A percentile compares a stretch with the other conserved stretches of the same genome.
phyloP scores from a whole-genome alignment of 139 green algal genomes.

The Chlorella sp. region DNA sequence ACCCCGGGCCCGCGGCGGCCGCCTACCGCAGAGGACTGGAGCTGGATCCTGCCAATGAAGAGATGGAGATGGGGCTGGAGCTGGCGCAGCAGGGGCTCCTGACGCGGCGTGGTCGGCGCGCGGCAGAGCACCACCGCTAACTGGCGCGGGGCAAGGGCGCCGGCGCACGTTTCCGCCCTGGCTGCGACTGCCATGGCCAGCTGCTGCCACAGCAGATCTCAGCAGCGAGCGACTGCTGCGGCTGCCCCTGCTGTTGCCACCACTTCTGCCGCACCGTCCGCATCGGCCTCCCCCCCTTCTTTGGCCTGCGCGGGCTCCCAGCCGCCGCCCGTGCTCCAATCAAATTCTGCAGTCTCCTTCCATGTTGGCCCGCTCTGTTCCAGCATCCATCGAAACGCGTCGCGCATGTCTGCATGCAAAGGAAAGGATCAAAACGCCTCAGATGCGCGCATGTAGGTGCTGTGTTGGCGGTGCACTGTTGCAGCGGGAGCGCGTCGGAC shows the following conservation, averaged over 20 bases:
- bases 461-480: background rate
- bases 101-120: background rate
- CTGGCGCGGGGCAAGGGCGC: too few relatives aligned
- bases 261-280: background rate
- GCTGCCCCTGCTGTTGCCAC: background rate
- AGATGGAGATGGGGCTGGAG: conserved; percentile 31
- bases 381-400: conserved; percentile 5
- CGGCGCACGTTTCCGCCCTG: too few relatives aligned
- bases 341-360: too few relatives aligned
- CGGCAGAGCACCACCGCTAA: background rate
- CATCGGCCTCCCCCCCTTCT: background rate
- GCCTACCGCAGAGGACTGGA: conserved; percentile 23
- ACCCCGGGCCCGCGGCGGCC: conserved; percentile 3
- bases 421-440: background rate
- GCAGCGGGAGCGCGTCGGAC: background rate
- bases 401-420: conserved; percentile 7
- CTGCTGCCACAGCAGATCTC: background rate
- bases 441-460: background rate
- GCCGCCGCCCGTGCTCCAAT: background rate
- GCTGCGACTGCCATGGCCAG: background rate
- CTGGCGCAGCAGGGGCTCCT: conserved; percentile 14
- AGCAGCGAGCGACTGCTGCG: background rate
- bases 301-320: conserved; percentile 6
- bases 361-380: conserved; percentile 3
- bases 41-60: background rate